phyloP scores from a whole-genome alignment of 2,329 filamentous ascomycete species.

The Cyanodermella asteris region DNA sequence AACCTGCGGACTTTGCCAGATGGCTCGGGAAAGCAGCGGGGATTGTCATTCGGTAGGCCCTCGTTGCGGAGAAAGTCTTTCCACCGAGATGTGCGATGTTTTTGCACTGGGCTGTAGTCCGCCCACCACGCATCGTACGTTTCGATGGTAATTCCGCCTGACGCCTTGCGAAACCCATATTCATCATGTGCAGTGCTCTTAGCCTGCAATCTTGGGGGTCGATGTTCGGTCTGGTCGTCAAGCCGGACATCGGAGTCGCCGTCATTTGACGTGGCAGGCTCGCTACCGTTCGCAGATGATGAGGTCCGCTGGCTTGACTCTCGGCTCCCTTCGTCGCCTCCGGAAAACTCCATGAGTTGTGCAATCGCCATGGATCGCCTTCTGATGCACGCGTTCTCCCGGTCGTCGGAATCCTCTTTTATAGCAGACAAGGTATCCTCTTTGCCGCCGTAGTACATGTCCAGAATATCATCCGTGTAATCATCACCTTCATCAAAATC shows the following conservation, averaged over 20 bases:
- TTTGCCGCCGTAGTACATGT: constrained; percentile 38
- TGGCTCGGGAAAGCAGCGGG: constrained; percentile 56
- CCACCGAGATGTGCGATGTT: constrained; percentile 65
- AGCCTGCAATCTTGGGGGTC: constrained; percentile 8
- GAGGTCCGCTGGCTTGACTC: constrained; percentile 8
- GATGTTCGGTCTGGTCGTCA: constrained; percentile 4
- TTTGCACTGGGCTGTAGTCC: constrained; percentile 53
- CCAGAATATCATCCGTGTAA: constrained; percentile 38
- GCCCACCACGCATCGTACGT: constrained; percentile 68
- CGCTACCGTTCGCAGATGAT: constrained; percentile 7
- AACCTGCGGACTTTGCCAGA: constrained; percentile 74
- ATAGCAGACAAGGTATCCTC: constrained; percentile 21
- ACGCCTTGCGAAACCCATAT: constrained; percentile 82
- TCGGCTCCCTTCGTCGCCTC: constrained; percentile 5
- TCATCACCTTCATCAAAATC: constrained; percentile 35
- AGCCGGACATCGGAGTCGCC: constrained; percentile 5
- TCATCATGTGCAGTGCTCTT: constrained; percentile 38
- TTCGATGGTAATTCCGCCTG: constrained; percentile 51
- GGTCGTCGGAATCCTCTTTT: constrained; percentile 14
- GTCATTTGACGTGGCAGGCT: constrained; percentile 3
- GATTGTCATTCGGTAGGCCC: constrained; percentile 47
- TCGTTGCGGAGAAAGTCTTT: constrained; percentile 52
- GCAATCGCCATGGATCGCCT: constrained; percentile 7
- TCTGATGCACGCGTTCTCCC: constrained; percentile 10
- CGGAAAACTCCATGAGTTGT: constrained; percentile 6